These are phyloP conservation scores for Tothia fuscella DNA, from an alignment of 2,329 filamentous ascomycete genomes.

Conservation along the genomic window DNA sequence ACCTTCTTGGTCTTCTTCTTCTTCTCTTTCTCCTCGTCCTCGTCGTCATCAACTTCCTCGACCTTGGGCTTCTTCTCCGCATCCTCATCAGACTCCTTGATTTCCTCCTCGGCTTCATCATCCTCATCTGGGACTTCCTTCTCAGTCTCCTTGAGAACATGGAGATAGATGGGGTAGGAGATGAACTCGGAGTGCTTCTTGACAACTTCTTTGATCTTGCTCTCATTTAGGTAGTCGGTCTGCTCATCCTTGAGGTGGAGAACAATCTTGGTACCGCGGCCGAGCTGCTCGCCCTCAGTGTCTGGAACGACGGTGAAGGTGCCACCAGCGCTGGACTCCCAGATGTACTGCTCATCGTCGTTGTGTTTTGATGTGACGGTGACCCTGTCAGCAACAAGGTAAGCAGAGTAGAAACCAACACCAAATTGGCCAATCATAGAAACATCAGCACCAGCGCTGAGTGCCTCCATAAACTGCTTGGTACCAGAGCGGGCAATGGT, in stretches of 20 bases:
- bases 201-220: conserved; percentile 99
- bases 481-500: conserved; percentile 98
- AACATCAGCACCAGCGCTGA: conserved; percentile 95
- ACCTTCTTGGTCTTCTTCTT: conserved; percentile 98
- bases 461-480: conserved; percentile 99
- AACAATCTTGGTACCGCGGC: conserved; percentile 94
- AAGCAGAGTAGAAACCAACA: conserved; percentile 99
- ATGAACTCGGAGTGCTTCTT: conserved; percentile 99
- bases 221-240: conserved; percentile 94
- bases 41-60: conserved; percentile 85
- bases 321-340: conserved; percentile 94
- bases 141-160: conserved; percentile 98
- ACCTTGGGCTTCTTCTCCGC: conserved; percentile 90
- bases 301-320: conserved; percentile 91
- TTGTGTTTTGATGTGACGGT: conserved; percentile 98
- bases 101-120: conserved; percentile 57
- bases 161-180: conserved; percentile 99
- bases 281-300: conserved; percentile 79
- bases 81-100: conserved; percentile 47
- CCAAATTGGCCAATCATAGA: conserved; percentile 99
- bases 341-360: conserved; percentile 99
- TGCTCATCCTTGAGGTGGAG: conserved; percentile 99
- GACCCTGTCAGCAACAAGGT: conserved; percentile 95
- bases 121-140: conserved; percentile 97
- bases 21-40: conserved; percentile 74